Percentiles rank a stretch among this genome's conserved stretches.
These are phyloP conservation scores for Pochonia chlamydosporia DNA, from an alignment of 2,329 filamentous ascomycete genomes.

Conservation along the genomic window DNA sequence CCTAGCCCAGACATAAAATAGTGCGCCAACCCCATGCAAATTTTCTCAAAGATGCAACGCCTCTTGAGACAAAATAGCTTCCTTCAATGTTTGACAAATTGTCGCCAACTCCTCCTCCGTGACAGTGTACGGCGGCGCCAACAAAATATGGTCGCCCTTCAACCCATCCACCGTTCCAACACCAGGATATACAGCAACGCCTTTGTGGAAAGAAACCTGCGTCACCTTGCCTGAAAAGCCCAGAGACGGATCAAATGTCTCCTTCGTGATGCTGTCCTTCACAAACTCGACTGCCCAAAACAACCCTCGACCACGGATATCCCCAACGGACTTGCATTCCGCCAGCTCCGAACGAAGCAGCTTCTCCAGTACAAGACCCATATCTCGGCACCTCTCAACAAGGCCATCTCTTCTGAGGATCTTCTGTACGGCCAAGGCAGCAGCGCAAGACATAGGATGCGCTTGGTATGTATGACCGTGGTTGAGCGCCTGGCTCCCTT, in stretches of 20 bases:
- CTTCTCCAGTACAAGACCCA: conserved; percentile 44
- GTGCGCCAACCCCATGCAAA: too few species aligned
- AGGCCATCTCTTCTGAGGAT: conserved; percentile 53
- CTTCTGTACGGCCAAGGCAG: conserved; percentile 21
- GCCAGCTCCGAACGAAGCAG: conserved; percentile 37
- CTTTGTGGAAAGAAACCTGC: background rate
- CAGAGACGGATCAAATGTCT: background rate
- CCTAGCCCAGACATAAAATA: too few species aligned
- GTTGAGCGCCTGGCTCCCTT: conserved; percentile 7
- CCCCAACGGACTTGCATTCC: conserved; percentile 47
- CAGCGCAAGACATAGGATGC: conserved; percentile 18
- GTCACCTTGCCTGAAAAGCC: background rate
- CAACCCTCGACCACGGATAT: background rate
- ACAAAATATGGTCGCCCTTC: conserved; percentile 24
- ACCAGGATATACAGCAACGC: conserved; percentile 55
- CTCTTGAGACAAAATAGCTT: background rate
- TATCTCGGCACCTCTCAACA: conserved; percentile 48
- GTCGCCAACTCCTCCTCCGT: background rate
- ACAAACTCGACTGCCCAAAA: background rate
- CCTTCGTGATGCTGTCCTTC: background rate
- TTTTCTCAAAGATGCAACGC: background rate
- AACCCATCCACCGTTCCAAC: conserved; percentile 54
- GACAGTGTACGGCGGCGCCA: conserved; percentile 63
- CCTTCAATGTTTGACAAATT: background rate
- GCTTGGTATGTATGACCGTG: conserved; percentile 22